These are phyloP conservation scores for Phytopythium litorale DNA, from an alignment of 352 stramenopile species.

Conservation along the genomic window DNA sequence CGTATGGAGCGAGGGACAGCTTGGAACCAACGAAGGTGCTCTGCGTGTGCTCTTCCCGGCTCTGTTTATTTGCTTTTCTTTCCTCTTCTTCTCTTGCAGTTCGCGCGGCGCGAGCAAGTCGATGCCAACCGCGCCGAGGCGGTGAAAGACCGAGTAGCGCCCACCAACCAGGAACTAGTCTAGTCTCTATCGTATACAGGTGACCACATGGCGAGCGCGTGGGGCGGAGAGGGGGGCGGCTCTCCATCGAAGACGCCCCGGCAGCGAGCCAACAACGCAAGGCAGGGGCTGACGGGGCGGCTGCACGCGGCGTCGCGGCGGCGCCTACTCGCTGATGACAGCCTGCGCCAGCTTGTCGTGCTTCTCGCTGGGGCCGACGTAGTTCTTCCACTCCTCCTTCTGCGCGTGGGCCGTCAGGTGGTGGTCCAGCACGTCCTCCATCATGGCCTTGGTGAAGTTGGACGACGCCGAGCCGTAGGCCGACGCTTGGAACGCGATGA, in stretches of 20 bases:
- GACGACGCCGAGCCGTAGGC: constrained; percentile 95
- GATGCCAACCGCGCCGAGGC: background rate
- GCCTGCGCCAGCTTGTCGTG: constrained; percentile 37
- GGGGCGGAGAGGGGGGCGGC: background rate
- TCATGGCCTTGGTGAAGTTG: constrained; percentile 91
- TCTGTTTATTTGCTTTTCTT: constrained; percentile 4
- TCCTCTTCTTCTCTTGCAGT: constrained; percentile 5
- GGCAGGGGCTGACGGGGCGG: background rate
- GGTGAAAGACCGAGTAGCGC: constrained; percentile 57
- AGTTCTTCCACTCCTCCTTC: constrained; percentile 93
- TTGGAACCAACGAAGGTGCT: background rate
- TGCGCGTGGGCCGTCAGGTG: constrained; percentile 91
- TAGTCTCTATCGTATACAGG: constrained; percentile 66
- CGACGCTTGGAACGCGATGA: constrained; percentile 98
- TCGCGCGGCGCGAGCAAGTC: constrained; percentile 1
- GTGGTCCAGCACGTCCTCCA: constrained; percentile 93
- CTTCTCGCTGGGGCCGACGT: constrained; percentile 54
- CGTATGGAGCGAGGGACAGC: too few relatives aligned
- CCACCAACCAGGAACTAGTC: constrained; percentile 83
- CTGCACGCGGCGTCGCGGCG: background rate
- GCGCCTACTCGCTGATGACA: constrained; percentile 41
- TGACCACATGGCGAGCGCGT: background rate
- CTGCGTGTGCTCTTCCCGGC: constrained; percentile 9
- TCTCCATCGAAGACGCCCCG: background rate
- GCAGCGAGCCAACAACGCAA: background rate